Base-by-base conservation (phyloP, 257 asterid genomes). In the Capsicum chinense region DNA sequence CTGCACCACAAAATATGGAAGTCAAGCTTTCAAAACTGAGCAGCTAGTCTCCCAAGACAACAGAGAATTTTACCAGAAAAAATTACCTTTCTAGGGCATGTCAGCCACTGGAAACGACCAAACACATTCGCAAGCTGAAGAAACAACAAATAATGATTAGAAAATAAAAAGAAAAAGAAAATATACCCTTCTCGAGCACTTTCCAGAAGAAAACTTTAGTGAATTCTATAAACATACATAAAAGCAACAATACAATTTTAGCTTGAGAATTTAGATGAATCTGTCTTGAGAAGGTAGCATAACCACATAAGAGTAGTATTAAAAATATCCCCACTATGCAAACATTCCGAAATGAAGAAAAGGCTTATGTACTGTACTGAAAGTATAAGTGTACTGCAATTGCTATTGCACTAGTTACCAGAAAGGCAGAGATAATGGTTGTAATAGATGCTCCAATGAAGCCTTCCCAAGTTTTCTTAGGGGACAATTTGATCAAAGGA, bases 381-480 rank as follows among this genome's bases (percentile, higher is more conserved):
- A 69, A 69, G 14, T 69, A 39, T 69, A 69, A 37, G 33, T 39
- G 79, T 37, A 50, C 60, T 19, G 56, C 44, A 74, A 13, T 74
- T 50, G 19, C 48, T 76, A 52, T 78, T 78, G 82, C 33, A 15
- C 16, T 50, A 78, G 50, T 78, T 83, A 93, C 98, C 92, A 93
- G 82, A 89, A 94, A 94, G 80, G 98, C 97, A 50, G 95, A 90
- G 86, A 92, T 85, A 85, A 94, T 82, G 57, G 98, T 94, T 81
- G 97, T 87, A 83, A 93, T 84, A 84, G 98, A 94, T 82, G 98
- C 98, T 88, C 98, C 98, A 71, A 94, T 94, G 90, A 94, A 94
- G 85, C 98, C 98, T 85, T 94, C 98, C 98, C 98, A 94, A 56
- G 98, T 94, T 90, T 94, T 94, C 90, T 94, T 93, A 5, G 97